These are phyloP conservation scores for Rhytidiadelphus loreus DNA, from an alignment of 225 moss, liverwort and hornwort genomes.

Conservation along the genomic window DNA sequence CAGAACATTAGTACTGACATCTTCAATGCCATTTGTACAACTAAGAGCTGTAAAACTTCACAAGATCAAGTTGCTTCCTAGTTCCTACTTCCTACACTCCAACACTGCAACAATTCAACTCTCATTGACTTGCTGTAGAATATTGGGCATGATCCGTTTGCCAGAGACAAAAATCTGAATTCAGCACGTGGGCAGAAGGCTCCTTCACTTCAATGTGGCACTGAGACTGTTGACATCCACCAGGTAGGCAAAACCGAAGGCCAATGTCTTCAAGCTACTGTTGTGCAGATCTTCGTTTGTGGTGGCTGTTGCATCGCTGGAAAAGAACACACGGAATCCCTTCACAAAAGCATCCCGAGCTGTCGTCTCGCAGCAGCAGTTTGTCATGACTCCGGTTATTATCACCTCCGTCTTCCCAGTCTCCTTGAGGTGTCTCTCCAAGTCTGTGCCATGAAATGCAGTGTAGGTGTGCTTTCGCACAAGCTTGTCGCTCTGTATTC, in stretches of 20 bases:
- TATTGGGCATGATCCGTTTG: neutral
- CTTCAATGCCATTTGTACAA: neutral
- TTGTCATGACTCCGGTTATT: conserved; percentile 54
- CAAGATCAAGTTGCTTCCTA: neutral
- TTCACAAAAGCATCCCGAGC: conserved; percentile 56
- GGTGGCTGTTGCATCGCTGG: conserved; percentile 55
- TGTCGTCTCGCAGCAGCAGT: conserved; percentile 59
- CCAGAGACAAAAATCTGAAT: neutral
- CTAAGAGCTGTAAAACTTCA: neutral
- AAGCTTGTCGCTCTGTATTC: conserved; percentile 22
- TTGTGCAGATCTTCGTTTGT: conserved; percentile 29
- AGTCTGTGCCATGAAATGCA: conserved; percentile 44
- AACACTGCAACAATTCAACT: neutral
- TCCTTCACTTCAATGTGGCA: neutral
- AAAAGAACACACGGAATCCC: conserved; percentile 59
- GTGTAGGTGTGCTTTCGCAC: conserved; percentile 48
- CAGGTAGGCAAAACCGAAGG: conserved; percentile 42
- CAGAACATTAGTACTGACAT: neutral
- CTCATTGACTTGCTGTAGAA: neutral
- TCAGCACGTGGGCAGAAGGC: neutral
- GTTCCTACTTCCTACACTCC: neutral
- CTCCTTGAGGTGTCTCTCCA: conserved; percentile 37
- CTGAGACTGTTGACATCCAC: conserved; percentile 16
- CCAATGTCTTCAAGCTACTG: conserved; percentile 42
- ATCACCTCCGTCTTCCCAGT: conserved; percentile 45